A percentile compares a stretch with the other conserved stretches of the same genome.
Conservation (phyloP, 2,329 filamentous ascomycete genomes). For the Myriosclerotinia duriaeana region DNA sequence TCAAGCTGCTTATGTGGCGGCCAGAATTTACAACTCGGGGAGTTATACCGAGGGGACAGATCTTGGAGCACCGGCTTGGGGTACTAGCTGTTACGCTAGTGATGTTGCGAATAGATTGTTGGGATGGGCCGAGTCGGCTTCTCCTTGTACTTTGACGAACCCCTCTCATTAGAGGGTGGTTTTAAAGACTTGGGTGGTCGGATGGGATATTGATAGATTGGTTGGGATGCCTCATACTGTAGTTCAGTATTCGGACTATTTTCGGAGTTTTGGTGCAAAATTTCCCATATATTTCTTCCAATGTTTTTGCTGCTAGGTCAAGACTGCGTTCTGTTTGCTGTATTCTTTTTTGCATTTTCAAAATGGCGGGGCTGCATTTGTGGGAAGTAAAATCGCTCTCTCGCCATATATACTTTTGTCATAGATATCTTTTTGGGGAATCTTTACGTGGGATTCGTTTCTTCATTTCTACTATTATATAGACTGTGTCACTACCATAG, state of each 20-base stretch:
- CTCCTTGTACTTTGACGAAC: slow-evolving; percentile 1
- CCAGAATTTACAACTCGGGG: slow-evolving; percentile 47
- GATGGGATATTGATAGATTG: neutral
- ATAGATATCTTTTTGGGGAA: neutral
- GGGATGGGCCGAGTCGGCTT: slow-evolving; percentile 5
- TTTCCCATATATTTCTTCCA: neutral
- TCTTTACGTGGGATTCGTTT: neutral
- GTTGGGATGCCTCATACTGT: neutral
- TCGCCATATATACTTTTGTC: too few relatives aligned
- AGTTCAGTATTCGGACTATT: neutral
- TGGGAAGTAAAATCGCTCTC: neutral
- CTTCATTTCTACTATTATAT: neutral
- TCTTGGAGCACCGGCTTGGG: slow-evolving; percentile 33
- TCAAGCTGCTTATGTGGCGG: slow-evolving; percentile 40
- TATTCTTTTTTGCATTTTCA: neutral
- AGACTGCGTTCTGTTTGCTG: neutral
- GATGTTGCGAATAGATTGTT: slow-evolving; percentile 35
- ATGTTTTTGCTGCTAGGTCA: neutral
- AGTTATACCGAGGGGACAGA: slow-evolving; percentile 39
- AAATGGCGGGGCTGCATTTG: neutral
- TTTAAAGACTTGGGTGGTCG: neutral
- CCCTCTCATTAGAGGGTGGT: neutral
- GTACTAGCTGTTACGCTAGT: slow-evolving; percentile 34
- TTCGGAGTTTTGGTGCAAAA: neutral
- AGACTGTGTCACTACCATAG: neutral